Percentiles rank a stretch among this genome's conserved stretches.
phyloP scores from a whole-genome alignment of 768 basidiomycete genomes.

The Amanita molliuscula region DNA sequence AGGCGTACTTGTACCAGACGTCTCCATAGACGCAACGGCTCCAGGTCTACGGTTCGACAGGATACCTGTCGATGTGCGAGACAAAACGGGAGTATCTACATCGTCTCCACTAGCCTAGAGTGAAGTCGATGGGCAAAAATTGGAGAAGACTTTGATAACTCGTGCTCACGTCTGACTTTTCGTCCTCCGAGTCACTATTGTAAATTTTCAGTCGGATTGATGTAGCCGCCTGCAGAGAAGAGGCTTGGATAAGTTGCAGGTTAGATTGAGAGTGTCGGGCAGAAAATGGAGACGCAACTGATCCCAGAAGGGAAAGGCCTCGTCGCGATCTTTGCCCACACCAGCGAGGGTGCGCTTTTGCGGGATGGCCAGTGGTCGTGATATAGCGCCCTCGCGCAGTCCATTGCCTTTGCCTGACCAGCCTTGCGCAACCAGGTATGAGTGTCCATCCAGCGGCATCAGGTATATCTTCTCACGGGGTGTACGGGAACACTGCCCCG shows the following conservation, averaged over 20 bases:
- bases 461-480: too few relatives aligned
- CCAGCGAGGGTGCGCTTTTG: constrained; percentile 84
- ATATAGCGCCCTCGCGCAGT: constrained; percentile 75
- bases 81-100: constrained; percentile 17
- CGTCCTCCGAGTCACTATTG: constrained; percentile 36
- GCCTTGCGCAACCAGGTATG: constrained; percentile 70
- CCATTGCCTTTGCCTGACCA: constrained; percentile 84
- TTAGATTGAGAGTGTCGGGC: background rate
- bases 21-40: constrained; percentile 33
- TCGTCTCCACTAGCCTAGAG: background rate
- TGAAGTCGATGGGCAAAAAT: background rate
- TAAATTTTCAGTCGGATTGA: constrained; percentile 66
- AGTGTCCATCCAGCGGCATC: constrained; percentile 66
- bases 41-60: constrained; percentile 60
- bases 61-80: constrained; percentile 66
- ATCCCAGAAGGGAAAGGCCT: constrained; percentile 97
- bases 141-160: background rate
- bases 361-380: constrained; percentile 63
- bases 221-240: constrained; percentile 75
- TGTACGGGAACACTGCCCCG: too few relatives aligned
- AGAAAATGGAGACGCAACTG: constrained; percentile 48
- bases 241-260: constrained; percentile 35
- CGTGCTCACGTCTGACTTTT: constrained; percentile 8
- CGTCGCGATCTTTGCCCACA: constrained; percentile 87
- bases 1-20: constrained; percentile 11